Base-by-base conservation (phyloP, 306 rosid species). In the Malus sieversii region DNA sequence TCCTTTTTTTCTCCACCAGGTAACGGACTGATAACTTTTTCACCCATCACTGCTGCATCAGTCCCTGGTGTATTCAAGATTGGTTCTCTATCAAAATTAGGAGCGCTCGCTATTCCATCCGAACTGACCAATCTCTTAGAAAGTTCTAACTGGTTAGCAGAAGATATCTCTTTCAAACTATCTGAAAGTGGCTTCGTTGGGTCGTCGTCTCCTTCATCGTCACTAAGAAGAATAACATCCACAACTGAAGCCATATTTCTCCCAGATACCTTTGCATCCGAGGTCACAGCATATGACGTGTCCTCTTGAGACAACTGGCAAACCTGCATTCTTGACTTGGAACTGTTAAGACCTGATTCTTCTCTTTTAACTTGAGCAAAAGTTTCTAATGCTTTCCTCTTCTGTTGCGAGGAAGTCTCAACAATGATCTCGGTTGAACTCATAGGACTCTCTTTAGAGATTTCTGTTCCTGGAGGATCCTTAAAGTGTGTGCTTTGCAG, bases 171-270 rank as follows among this genome's bases (percentile, higher is more conserved):
- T 45, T 68, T 82, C 72, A 72, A 73, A 55, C 79, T 74, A 79
- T 80, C 84, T 80, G 90, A 74, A 75, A 78, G 71, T 20, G 66
- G 61, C 76, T 82, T 77, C 78, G 79, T 82, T 44, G 77, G 83
- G 66, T 84, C 89, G 32, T 83, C 88, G 78, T 88, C 96, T 73
- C 82, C 84, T 77, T 92, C 96, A 73, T 95, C 97, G 18, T 96
- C 98, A 73, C 96, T 92, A 48, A 90, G 90, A 83, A 89, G 83
- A 78, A 96, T 96, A 72, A 92, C 63, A 84, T 78, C 64, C 52
- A 82, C 86, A 33, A 52, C 81, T 60, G 86, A 76, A 80, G 82
- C 72, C 80, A 76, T 92, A 78, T 84, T 85, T 81, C 46, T 73
- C 51, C 65, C 84, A 38, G 76, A 72, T 77, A 85, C 84, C 83